phyloP scores from a whole-genome alignment of 352 stramenopile genomes.

The Globisporangium nunn region DNA sequence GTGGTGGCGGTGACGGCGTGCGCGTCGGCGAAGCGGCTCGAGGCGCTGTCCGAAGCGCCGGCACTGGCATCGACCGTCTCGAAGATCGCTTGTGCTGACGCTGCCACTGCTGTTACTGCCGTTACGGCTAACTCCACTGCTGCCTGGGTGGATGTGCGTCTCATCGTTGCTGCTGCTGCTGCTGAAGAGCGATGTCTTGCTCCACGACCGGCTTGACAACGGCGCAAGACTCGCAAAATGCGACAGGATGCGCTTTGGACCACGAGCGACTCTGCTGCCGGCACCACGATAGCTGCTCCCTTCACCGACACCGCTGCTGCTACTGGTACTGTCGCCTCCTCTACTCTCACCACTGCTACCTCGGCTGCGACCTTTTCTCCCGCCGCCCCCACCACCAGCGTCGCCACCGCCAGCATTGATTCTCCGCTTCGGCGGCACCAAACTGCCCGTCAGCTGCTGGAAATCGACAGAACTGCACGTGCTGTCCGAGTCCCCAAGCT shows the following conservation, averaged over 20 bases:
- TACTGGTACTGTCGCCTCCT: not conserved
- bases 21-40: constrained; percentile 1
- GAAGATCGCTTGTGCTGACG: too few relatives aligned
- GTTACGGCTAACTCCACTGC: not conserved
- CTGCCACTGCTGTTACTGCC: not conserved
- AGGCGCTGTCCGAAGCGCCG: constrained; percentile 10
- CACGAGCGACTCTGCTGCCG: not conserved
- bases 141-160: not conserved
- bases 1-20: constrained; percentile 1
- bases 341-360: not conserved
- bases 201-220: constrained; percentile 1
- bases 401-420: too few relatives aligned
- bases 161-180: not conserved
- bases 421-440: too few relatives aligned
- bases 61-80: constrained; percentile 5
- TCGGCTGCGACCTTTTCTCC: too few relatives aligned
- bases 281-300: not conserved
- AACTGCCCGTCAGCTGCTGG: not conserved
- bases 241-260: constrained; percentile 8
- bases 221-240: constrained; percentile 8
- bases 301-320: not conserved
- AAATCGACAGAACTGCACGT: not conserved
- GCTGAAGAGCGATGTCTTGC: constrained; percentile 5
- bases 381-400: too few relatives aligned
- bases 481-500: not conserved